Base-by-base conservation (phyloP, 1,284 basidiomycete genomes). In the Moesziomyces parantarcticus region DNA sequence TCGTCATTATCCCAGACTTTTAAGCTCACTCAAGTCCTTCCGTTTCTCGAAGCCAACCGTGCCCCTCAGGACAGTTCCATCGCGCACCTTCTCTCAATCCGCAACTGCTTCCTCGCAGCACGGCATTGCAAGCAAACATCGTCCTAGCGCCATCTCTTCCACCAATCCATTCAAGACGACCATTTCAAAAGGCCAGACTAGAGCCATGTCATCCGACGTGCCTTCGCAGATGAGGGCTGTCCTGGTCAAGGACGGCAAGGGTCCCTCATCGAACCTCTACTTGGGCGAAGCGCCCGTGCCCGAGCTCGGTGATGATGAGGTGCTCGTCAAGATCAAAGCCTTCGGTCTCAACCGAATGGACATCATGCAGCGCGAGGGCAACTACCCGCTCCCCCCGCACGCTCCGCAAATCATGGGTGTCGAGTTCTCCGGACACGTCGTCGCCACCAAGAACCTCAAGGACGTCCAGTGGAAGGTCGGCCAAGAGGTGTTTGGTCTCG, bases 401-500 rank as follows among this genome's bases (percentile, higher is more conserved):
- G 88, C 90, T 16, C 90, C 91, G 18, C 84, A 87, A 49, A 91
- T 96, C 80, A 87, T 97, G 25, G 94, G 96, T 9, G 93, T 97
- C 56, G 95, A 97, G 84, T 97, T 97, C 84, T 89, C 92, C 20
- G 82, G 81, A 6, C 55, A 57, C 46, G 52, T 83, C 43, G 79
- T 65, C 3, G 85, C 84, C 3, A 87, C 96, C 59, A 86, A 87
- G 39, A 50, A 64, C 20, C 46, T 60, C 46, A 46, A 65, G 34
- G 50, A 58, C 7, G 50, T 61, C 25, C 47, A 59, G 18, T 73
- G 62, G 89, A 88, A 90, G 78, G 84, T 88, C 20, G 92, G 91
- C 10, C 92, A 97, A 72, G 91, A 93, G 82, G 95, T 97, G 2
- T 88, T 94, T 67, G 95, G 94, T 14, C 88, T 98, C 5, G 87